These are phyloP conservation scores for Carex myosuroides DNA, from an alignment of 176 grass and related monocot species.

Conservation along the genomic window DNA sequence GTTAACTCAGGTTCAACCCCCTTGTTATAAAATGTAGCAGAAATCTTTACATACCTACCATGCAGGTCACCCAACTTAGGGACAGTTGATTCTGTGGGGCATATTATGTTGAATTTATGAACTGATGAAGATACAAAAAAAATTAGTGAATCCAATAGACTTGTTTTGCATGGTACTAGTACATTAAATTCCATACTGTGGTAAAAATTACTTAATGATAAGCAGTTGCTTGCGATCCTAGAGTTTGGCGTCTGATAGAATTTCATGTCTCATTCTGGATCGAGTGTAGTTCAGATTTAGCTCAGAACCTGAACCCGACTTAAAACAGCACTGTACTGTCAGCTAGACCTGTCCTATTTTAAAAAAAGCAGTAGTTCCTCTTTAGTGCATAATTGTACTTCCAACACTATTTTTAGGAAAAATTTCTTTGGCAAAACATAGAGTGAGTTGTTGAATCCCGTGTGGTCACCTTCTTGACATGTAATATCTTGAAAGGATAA, in stretches of 20 bases:
- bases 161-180: background rate
- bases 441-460: background rate
- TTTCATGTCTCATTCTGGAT: background rate
- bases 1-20: background rate
- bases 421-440: background rate
- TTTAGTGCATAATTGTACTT: background rate
- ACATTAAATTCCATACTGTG: background rate
- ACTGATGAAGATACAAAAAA: background rate
- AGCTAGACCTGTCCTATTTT: background rate
- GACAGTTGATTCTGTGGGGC: background rate
- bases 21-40: background rate
- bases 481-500: background rate
- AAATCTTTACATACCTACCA: conserved; percentile 1
- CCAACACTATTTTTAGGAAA: background rate
- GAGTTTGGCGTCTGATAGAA: background rate
- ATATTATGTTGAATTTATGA: background rate
- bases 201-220: background rate
- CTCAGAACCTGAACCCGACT: background rate
- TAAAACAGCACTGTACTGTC: background rate
- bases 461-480: background rate
- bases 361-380: background rate
- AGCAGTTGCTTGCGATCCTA: background rate
- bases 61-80: background rate
- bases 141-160: background rate
- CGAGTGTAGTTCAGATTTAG: background rate